Evolutionary conservation across 1,139 yeast genomes (phyloP), one percentile per base, ranked within the genome.

Genomic region (Wickerhamomyces sp.): DNA sequence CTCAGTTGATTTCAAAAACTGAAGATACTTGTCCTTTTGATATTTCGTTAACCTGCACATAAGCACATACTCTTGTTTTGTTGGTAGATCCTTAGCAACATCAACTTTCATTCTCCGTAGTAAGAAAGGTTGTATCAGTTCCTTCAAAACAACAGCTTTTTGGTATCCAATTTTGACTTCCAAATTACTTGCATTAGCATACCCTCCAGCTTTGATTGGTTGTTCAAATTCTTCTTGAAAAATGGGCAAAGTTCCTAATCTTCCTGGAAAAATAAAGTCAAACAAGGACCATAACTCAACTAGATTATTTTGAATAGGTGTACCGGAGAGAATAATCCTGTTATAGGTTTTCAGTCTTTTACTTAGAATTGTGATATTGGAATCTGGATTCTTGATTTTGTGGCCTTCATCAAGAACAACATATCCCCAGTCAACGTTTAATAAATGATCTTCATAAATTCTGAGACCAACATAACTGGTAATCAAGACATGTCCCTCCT

Each of bases 181-280:
- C 6, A 93, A 79, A 63, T 93, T 93, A 1, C 95, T 83, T 0
- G 99, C 99, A 68, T 93, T 93, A 2, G 99, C 96, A 65, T 94
- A 93, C 0, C 99, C 99, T n/a, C 99, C 99, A 65, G 88, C 77
- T 59, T 90, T 91, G 37, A 93, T 94, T 0, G 99, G 99, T 3
- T 84, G 73, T 2, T 96, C 85, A 63, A 93, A 93, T 61, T 93
- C 96, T 46, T 79, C 84, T 62, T 91, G 96, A 59, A 93, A 93
- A 0, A 94, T 93, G 0, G 99, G 99, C 23, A 93, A 68, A 0
- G 99, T 94, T 0, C 99, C 99, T 32, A 93, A 66, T 48, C 95
- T 70, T 0, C 99, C 99, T 0, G 99, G 99, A 58, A 85, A 91
- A 6, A 91, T 86, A 67, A 93, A 93, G 60, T 93, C 99, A 69